These are phyloP conservation scores for Barnettozyma hawaiiensis DNA, from an alignment of 1,139 yeast genomes.

Conservation along the genomic window DNA sequence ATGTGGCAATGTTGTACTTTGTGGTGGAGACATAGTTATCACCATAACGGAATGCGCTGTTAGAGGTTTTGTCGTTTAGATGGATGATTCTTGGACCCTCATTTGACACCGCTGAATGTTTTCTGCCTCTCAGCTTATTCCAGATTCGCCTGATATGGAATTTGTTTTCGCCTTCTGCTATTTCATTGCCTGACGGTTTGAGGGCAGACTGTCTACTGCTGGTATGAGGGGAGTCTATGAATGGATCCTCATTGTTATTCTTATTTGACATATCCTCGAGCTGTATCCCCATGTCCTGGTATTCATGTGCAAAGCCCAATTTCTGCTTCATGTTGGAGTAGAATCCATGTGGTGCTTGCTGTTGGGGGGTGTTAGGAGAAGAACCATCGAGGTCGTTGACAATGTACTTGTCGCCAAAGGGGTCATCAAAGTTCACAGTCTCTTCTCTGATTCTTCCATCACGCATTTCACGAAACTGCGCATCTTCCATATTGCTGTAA, in stretches of 20 bases:
- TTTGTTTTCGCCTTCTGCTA: constrained; percentile 28
- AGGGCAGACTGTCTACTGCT: constrained; percentile 8
- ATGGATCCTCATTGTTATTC: constrained; percentile 25
- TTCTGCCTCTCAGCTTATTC: constrained; percentile 38
- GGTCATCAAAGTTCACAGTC: constrained; percentile 30
- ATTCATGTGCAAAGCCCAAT: constrained; percentile 22
- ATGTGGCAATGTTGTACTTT: constrained; percentile 92
- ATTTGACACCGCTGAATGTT: constrained; percentile 28
- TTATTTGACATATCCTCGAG: constrained; percentile 23
- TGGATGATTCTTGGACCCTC: constrained; percentile 64
- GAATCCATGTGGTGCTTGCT: constrained; percentile 11
- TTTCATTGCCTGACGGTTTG: constrained; percentile 8
- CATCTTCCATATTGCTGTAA: constrained; percentile 8
- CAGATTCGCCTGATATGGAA: constrained; percentile 58
- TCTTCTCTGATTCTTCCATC: constrained; percentile 28
- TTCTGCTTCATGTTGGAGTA: constrained; percentile 21
- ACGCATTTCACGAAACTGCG: constrained; percentile 19
- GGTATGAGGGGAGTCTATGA: constrained; percentile 24
- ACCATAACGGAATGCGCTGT: constrained; percentile 51
- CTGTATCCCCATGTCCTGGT: constrained; percentile 32
- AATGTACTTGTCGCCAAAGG: constrained; percentile 28
- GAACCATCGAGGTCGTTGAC: constrained; percentile 26
- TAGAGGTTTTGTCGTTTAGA: constrained; percentile 56
- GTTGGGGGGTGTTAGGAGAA: constrained; percentile 5
- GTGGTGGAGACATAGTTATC: constrained; percentile 93